Conservation (phyloP, 768 basidiomycete species). For the Russula vinacea region DNA sequence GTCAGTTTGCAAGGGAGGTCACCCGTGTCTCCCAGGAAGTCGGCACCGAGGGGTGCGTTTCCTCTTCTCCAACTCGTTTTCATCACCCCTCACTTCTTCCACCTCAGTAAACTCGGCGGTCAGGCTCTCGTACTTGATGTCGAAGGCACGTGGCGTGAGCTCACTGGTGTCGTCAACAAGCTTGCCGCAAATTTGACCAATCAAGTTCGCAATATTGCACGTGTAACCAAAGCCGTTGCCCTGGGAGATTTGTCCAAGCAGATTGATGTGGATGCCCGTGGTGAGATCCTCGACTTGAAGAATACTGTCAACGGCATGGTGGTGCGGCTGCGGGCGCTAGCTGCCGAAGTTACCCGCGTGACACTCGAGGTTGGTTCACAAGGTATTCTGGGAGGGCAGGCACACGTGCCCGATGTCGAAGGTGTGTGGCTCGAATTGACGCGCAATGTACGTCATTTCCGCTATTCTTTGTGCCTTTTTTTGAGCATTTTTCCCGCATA, state of each 20-base stretch:
- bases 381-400: slow-evolving; percentile 84
- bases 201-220: slow-evolving; percentile 51
- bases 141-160: slow-evolving; percentile 80
- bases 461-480: not conserved
- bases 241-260: slow-evolving; percentile 83
- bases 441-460: slow-evolving; percentile 49
- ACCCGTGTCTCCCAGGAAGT: slow-evolving; percentile 80
- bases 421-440: slow-evolving; percentile 82
- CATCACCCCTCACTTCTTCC: slow-evolving; percentile 17
- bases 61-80: slow-evolving; percentile 5
- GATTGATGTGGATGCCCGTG: slow-evolving; percentile 83
- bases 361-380: slow-evolving; percentile 81
- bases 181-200: slow-evolving; percentile 67
- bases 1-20: slow-evolving; percentile 84
- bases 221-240: slow-evolving; percentile 69
- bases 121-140: slow-evolving; percentile 81
- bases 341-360: slow-evolving; percentile 77
- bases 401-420: slow-evolving; percentile 71
- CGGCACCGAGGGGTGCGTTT: slow-evolving; percentile 52
- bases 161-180: slow-evolving; percentile 77
- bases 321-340: slow-evolving; percentile 52
- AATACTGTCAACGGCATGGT: slow-evolving; percentile 52
- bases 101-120: slow-evolving; percentile 63
- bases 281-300: slow-evolving; percentile 82
- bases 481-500: not conserved